These are phyloP conservation scores for Cordyceps pruinosa DNA, from an alignment of 2,329 filamentous ascomycete species.

Conservation along the genomic window DNA sequence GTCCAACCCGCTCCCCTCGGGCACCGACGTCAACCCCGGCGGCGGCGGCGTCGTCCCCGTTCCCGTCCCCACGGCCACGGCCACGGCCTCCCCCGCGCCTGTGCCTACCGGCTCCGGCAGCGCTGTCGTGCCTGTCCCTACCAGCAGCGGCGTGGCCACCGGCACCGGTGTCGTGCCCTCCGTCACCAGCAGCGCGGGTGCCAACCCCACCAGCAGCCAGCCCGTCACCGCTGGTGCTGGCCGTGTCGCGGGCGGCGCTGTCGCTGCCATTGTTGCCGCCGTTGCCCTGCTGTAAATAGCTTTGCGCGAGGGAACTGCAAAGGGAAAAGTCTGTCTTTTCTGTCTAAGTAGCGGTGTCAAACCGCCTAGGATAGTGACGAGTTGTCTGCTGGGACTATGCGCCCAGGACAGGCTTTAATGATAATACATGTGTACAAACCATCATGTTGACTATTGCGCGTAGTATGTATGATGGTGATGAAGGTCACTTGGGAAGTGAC, in stretches of 20 bases:
- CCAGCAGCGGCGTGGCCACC: not conserved
- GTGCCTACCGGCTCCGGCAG: not conserved
- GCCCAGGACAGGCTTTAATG: not conserved
- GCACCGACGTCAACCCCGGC: not conserved
- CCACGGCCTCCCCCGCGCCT: too few relatives aligned
- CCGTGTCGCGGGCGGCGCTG: not conserved
- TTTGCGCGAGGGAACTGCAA: not conserved
- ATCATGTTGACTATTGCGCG: not conserved
- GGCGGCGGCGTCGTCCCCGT: not conserved
- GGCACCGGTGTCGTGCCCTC: not conserved
- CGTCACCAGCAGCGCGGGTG: not conserved
- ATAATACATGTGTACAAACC: not conserved
- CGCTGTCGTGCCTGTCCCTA: not conserved
- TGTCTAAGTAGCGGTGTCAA: not conserved
- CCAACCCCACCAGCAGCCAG: not conserved
- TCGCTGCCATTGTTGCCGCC: not conserved
- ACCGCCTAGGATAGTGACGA: not conserved
- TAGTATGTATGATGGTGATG: not conserved
- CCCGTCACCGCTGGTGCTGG: constrained; percentile 1
- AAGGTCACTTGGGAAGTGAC: too few relatives aligned
- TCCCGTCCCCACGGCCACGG: too few relatives aligned
- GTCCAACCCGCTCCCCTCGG: not conserved
- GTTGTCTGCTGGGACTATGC: not conserved
- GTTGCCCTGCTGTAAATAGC: not conserved
- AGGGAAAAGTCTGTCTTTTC: not conserved